These are phyloP conservation scores for Botryotinia narcissicola DNA, from an alignment of 2,329 filamentous ascomycete species.

Conservation along the genomic window DNA sequence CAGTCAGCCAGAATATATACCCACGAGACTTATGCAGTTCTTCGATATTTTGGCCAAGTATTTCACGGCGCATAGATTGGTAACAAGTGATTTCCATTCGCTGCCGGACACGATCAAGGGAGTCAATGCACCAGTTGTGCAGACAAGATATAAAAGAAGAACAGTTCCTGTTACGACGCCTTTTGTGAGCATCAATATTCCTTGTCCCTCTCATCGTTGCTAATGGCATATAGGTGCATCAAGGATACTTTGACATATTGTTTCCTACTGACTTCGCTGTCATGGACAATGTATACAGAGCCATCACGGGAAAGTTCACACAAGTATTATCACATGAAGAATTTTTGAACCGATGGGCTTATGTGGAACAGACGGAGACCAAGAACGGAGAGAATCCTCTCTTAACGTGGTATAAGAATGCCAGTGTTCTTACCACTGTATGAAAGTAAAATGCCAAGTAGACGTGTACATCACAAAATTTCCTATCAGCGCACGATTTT, in stretches of 20 bases:
- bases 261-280: constrained; percentile 95
- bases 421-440: constrained; percentile 85
- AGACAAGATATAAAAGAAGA: constrained; percentile 83
- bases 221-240: constrained; percentile 67
- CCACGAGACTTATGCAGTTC: constrained; percentile 93
- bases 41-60: constrained; percentile 85
- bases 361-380: constrained; percentile 84
- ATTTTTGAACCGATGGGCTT: constrained; percentile 87
- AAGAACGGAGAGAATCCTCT: constrained; percentile 90
- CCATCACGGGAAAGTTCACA: constrained; percentile 88
- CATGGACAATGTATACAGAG: constrained; percentile 87
- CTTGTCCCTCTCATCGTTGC: neutral
- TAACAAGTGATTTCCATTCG: constrained; percentile 87
- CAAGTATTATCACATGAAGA: constrained; percentile 83
- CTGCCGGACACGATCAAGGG: constrained; percentile 81
- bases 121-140: constrained; percentile 90
- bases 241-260: constrained; percentile 98
- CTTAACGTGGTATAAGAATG: constrained; percentile 91
- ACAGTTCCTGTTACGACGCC: constrained; percentile 90
- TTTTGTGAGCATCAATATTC: constrained; percentile 58
- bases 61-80: constrained; percentile 85
- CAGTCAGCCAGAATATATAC: constrained; percentile 85
- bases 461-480: neutral
- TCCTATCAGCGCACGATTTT: neutral
- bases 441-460: constrained; percentile 42